A percentile compares a stretch with the other conserved stretches of the same genome.
Evolutionary conservation across 768 basidiomycete species (phyloP).

Genomic region (Pulveroboletus sp.): DNA sequence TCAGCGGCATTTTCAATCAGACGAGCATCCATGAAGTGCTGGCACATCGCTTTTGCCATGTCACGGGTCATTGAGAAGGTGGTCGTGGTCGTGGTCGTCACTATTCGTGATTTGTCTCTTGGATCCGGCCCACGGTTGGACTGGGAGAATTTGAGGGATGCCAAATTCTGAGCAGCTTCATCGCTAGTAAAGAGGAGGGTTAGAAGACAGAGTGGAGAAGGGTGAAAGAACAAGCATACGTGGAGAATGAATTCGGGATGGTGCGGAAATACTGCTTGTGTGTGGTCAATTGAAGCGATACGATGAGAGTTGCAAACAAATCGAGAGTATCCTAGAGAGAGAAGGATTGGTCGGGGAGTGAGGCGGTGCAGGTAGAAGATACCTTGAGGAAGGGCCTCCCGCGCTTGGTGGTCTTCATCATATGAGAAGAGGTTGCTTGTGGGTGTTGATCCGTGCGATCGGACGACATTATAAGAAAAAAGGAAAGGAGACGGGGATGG

Average conservation of each 20-base stretch:
- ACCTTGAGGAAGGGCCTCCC: conserved; percentile 94
- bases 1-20: conserved; percentile 96
- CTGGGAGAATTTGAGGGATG: conserved; percentile 97
- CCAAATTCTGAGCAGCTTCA: conserved; percentile 89
- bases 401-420: conserved; percentile 99
- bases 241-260: conserved; percentile 92
- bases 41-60: conserved; percentile 99
- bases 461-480: conserved; percentile 33
- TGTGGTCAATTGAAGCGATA: conserved; percentile 81
- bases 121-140: conserved; percentile 98
- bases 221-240: conserved; percentile 50
- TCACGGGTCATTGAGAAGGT: conserved; percentile 99
- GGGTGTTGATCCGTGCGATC: conserved; percentile 38
- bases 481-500: conserved; percentile 11
- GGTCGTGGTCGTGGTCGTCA: conserved; percentile 98
- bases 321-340: conserved; percentile 85
- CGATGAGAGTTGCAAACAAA: conserved; percentile 93
- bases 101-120: conserved; percentile 93
- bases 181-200: conserved; percentile 50
- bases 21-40: conserved; percentile 99
- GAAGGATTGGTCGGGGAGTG: not conserved
- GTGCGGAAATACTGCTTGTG: conserved; percentile 97
- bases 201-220: conserved; percentile 1
- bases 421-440: conserved; percentile 73
- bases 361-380: conserved; percentile 9